A percentile compares a stretch with the other conserved stretches of the same genome.
Evolutionary conservation across 1,284 basidiomycete genomes (phyloP).

Genomic region (Apiotrichum domesticum): DNA sequence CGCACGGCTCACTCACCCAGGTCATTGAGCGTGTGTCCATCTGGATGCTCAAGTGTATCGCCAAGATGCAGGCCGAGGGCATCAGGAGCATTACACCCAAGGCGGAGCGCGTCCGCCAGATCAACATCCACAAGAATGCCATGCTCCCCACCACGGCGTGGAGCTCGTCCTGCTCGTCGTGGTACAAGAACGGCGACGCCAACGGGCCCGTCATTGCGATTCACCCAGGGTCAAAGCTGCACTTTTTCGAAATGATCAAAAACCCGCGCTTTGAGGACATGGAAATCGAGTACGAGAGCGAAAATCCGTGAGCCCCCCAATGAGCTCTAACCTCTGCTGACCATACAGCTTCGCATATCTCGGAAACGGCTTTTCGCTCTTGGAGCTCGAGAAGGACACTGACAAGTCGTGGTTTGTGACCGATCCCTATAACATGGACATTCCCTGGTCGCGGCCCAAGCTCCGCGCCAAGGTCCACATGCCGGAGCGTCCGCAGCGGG

Average conservation of each 20-base stretch:
- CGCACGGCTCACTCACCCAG: conserved; percentile 26
- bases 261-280: conserved; percentile 38
- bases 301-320: conserved; percentile 10
- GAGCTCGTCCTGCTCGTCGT: conserved; percentile 24
- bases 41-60: conserved; percentile 15
- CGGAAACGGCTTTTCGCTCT: conserved; percentile 28
- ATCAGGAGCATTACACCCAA: conserved; percentile 26
- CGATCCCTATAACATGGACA: not conserved
- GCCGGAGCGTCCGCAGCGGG: not conserved
- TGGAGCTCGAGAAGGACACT: conserved; percentile 21
- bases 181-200: conserved; percentile 25
- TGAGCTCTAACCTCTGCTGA: not conserved
- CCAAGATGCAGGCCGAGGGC: conserved; percentile 26
- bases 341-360: conserved; percentile 20
- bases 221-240: conserved; percentile 20
- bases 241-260: conserved; percentile 27
- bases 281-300: conserved; percentile 23
- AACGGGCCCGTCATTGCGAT: conserved; percentile 18
- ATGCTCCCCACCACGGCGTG: conserved; percentile 27
- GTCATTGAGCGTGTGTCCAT: conserved; percentile 20
- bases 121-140: conserved; percentile 30
- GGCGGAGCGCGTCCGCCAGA: conserved; percentile 28
- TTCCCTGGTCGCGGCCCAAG: conserved; percentile 2
- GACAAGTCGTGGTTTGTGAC: conserved; percentile 13
- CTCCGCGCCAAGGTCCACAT: not conserved